Base-by-base conservation (phyloP, 305 asterid genomes). In the Fraxinus greggii region DNA sequence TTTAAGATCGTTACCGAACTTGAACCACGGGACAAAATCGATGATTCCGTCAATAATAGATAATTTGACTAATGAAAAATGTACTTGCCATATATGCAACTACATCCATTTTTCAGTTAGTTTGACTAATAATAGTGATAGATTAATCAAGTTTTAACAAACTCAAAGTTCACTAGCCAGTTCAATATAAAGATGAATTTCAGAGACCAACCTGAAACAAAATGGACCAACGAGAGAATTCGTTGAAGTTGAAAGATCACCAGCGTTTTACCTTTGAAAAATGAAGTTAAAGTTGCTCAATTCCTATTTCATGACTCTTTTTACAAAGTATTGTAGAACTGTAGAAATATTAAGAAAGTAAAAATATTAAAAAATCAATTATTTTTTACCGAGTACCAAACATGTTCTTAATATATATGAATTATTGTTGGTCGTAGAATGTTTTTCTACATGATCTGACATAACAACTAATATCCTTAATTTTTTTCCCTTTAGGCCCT, bases 401-500 rank as follows among this genome's bases (percentile, higher is more conserved):
- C 29, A 21, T n/a, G 3, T 59, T 4, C n/a, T 8, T 10, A 12
- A 2, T 13, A 45, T 12, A 45, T 45, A 45, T 54, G 28, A 56
- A 65, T 65, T 65, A 65, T 26, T 65, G 35, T 15, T 19, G 3
- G 29, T 19, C 28, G 42, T 82, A 88, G 88, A 84, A 78, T 87
- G 82, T 81, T 77, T 77, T 79, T 63, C 61, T 76, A 63, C 76
- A 40, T 79, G 85, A 85, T 78, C 75, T 35, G 88, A 78, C 85
- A 3, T 84, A 59, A 78, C 83, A 81, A 79, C 83, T 36, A 83
- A 82, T 76, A 45, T 38, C 28, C 70, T 67, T 77, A 17, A 23
- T 8, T 45, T 80, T n/a, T 6, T 2, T 33, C 40, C 7, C 10
- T 1, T 26, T 73, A 90, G 93, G 90, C 90, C 36, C 84, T 90